Evolutionary conservation across 805 yeast species (phyloP), one percentile per base, ranked within the genome.

Genomic region (Kazachstania kunashirensis): DNA sequence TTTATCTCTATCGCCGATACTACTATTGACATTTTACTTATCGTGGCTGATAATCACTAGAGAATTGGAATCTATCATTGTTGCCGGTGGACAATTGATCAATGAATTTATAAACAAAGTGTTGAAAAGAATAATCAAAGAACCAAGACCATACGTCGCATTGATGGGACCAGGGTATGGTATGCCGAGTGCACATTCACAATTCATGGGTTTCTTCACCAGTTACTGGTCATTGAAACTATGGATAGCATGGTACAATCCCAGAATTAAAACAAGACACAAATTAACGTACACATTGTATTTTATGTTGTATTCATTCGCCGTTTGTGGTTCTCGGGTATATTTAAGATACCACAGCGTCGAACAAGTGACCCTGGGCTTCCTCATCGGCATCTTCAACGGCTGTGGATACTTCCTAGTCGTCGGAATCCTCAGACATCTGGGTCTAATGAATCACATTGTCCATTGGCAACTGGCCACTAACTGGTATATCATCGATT

Each of bases 111-210:
- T 76, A 18, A 89, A 89, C 58, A 75, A 79, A 40, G 46, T 80
- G 2, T 60, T 83, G 28, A 89, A 89, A 55, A 65, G 67, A 15
- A 26, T 73, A 1, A 57, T 85, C 27, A 74, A 71, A 46, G 83
- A 82, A 51, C 79, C 84, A 16, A 68, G 98, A 43, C 98, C 98
- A 0, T 48, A 19, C 17, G 15, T 8, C 14, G n/a, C 43, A 10
- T 24, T 28, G 16, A 15, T 30, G 58, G 74, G 40, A 68, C 81
- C 44, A 6, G 77, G 81, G 1, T 86, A 79, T 55, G 98, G 98
- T 0, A 89, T 89, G 96, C 98, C 98, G 0, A 77, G 88, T 36
- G 96, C 98, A 1, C 98, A 89, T 59, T 77, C 95, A 0, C 98
- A 89, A 61, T 92, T 88, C 58, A 82, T 89, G 86, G 94, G 95